Conservation (phyloP, 345 rosid species). For the Sapria himalayana region DNA sequence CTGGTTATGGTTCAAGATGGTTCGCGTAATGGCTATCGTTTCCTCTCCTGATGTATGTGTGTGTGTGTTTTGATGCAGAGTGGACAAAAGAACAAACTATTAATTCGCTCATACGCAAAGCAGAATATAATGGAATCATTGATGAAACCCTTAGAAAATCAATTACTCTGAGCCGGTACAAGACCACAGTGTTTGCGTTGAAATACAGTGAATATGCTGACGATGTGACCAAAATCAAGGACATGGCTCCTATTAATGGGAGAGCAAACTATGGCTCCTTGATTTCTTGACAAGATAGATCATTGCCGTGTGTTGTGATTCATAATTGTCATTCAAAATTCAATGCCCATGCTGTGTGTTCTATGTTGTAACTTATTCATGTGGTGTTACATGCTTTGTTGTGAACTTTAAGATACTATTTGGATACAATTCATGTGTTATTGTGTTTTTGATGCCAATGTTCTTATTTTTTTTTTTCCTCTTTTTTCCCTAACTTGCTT, state of each 20-base stretch:
- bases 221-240: conserved; percentile 47
- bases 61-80: conserved; percentile 20
- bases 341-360: too few relatives aligned
- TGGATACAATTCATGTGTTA: too few relatives aligned
- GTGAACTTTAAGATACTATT: too few relatives aligned
- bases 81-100: conserved; percentile 79
- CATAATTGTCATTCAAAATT: too few relatives aligned
- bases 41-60: not conserved
- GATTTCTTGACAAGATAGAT: too few relatives aligned
- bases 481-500: too few relatives aligned
- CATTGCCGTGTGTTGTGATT: too few relatives aligned
- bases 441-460: too few relatives aligned
- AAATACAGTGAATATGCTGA: conserved; percentile 55
- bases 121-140: conserved; percentile 52
- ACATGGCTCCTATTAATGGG: conserved; percentile 30
- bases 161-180: conserved; percentile 69
- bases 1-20: not conserved
- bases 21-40: not conserved
- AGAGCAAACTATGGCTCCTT: too few relatives aligned
- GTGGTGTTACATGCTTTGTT: too few relatives aligned
- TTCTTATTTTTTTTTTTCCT: too few relatives aligned
- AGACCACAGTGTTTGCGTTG: conserved; percentile 75
- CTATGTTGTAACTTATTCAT: too few relatives aligned
- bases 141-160: conserved; percentile 44
- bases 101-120: conserved; percentile 76